Base-by-base conservation (phyloP, 2,329 filamentous ascomycete genomes). In the Botrytis galanthina region DNA sequence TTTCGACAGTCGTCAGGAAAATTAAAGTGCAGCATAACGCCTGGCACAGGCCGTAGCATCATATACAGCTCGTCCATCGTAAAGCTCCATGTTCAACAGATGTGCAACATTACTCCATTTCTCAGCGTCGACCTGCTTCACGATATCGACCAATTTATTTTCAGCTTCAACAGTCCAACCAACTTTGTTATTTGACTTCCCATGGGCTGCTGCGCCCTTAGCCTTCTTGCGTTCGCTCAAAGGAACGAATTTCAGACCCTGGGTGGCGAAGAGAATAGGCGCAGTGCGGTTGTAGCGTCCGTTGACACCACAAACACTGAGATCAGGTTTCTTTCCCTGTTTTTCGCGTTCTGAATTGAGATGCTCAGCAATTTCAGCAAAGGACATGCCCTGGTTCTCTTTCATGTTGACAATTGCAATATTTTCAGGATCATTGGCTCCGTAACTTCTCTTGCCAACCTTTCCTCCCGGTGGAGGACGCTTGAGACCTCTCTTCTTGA, bases 391-490 rank as follows among this genome's bases (percentile, higher is more conserved):
- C 4, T 75, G 63, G 7, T 73, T 74, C 32, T 81, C 80, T 26
- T 76, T 75, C 70, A 80, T 57, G 26, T 81, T 78, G 72, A 81
- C 78, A 54, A 81, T 81, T 1, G 35, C 63, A 18, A 81, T 76
- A 29, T 81, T 81, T 59, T 80, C 80, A 0, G 80, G 80, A 46
- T 81, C 79, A 35, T 77, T 80, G 0, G 77, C 79, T 14, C 80
- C 80, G 51, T 77, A 78, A 46, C 75, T 78, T 46, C 79, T 74
- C 72, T 78, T 78, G 68, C 74, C 74, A 39, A 79, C 71, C 42
- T 73, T 75, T 7, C 75, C 73, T 22, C 67, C 70, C 0, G 73
- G 68, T 2, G 71, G 62, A 12, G 72, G 74, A n/a, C 76, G 75
- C 4, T 66, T 73, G 4, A 80, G 63, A 26, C 75, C 75, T 42